phyloP scores from a whole-genome alignment of 345 rosid genomes.

The Camelina hispida region DNA sequence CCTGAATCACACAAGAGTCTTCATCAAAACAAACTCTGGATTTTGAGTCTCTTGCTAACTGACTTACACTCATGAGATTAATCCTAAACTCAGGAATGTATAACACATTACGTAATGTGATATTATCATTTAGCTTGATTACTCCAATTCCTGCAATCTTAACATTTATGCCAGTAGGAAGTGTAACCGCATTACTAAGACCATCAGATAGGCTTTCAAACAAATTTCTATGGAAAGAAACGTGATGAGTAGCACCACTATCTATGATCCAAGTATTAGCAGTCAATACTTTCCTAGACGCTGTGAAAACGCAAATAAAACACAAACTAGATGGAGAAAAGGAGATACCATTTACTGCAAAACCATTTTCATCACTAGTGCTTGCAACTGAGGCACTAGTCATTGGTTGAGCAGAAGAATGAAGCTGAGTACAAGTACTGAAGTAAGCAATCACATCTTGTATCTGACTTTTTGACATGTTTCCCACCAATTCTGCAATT shows the following conservation, averaged over 20 bases:
- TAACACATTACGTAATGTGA: background rate
- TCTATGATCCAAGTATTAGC: background rate
- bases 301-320: background rate
- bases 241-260: conserved; percentile 8
- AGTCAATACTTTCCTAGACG: background rate
- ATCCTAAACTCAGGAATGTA: background rate
- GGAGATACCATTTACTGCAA: fast-evolving
- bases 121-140: no score
- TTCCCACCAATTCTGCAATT: background rate
- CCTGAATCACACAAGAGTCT: background rate
- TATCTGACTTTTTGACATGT: background rate
- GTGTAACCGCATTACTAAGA: background rate
- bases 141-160: background rate
- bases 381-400: background rate
- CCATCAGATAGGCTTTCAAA: background rate
- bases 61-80: background rate
- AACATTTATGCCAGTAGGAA: background rate
- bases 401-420: background rate
- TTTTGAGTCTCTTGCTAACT: background rate
- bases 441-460: background rate
- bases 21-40: background rate
- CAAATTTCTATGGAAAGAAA: background rate
- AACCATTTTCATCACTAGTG: background rate
- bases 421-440: background rate
- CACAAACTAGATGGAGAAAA: background rate